Evolutionary conservation across 805 yeast genomes (phyloP), one percentile per base, ranked within the genome.

Genomic region (Wickerhamiella alocasiicola): DNA sequence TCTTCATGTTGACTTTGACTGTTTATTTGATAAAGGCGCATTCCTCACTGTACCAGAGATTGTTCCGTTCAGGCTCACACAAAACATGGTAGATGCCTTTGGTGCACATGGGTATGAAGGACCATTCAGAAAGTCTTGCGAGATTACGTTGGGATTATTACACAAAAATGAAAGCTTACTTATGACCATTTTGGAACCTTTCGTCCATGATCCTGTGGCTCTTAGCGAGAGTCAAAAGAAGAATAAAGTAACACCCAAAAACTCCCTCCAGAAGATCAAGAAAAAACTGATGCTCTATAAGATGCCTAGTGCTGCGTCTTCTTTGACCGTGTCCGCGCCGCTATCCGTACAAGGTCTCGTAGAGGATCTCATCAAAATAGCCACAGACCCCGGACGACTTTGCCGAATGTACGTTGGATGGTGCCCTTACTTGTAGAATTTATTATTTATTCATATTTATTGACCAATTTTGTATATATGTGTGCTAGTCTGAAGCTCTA

Each of bases 1-100:
- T 0, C 61, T 91, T 46, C 99, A 91, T 57, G 96, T 91, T 42
- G 99, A 93, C 60, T 91, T 91, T 59, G 97, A 93, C 55, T 88
- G 97, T 63, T 64, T 91, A 31, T 91, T 93, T 54, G 97, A 88
- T 44, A 91, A 88, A 55, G 78, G 55, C 13, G 43, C 59, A 71
- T 32, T 61, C 59, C 34, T 77, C 21, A 76, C 78, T 2, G 78
- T 81, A 5, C 99, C 99, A 0, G 99, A 91, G 55, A 65, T 83
- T 23, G 98, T 91, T 2, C 99, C 98, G 0, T 91, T 91, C 60
- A 66, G 99, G 48, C 59, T 91, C 36, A 91, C 98, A 0, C 80
- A 76, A 38, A 88, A 91, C 54, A 70, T 91, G 66, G 76, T 77
- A 3, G 95, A 85, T 57, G 96, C 95, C 0, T 67, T 81, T 53